Evolutionary conservation across 495 filamentous ascomycete species (phyloP).

Genomic region (Penicillium paxilli): DNA sequence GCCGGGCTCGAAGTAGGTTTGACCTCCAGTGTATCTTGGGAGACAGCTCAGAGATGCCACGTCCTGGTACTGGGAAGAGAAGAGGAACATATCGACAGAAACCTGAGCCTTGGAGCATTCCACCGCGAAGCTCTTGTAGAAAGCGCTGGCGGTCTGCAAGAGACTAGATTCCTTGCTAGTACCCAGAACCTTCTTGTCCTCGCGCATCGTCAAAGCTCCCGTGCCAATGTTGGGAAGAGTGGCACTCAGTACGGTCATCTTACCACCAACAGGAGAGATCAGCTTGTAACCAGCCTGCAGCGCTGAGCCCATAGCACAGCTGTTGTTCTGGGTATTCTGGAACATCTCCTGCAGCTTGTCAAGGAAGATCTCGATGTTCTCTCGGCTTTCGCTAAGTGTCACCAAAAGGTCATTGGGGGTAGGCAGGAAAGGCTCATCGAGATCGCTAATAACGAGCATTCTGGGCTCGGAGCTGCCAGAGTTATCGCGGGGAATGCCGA

Average conservation of each 20-base stretch:
- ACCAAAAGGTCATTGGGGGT: slow-evolving; percentile 92
- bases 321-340: slow-evolving; percentile 82
- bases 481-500: slow-evolving; percentile 84
- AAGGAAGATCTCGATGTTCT: slow-evolving; percentile 88
- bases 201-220: slow-evolving; percentile 88
- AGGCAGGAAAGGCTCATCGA: slow-evolving; percentile 96
- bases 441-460: slow-evolving; percentile 93
- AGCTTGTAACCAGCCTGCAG: slow-evolving; percentile 92
- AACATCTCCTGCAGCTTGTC: slow-evolving; percentile 95
- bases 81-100: slow-evolving; percentile 98
- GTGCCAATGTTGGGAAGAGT: slow-evolving; percentile 88
- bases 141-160: slow-evolving; percentile 87
- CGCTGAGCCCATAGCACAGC: slow-evolving; percentile 90
- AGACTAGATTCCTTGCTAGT: slow-evolving; percentile 87
- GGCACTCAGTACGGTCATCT: slow-evolving; percentile 86
- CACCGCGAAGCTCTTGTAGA: slow-evolving; percentile 99
- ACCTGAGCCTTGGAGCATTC: slow-evolving; percentile 99
- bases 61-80: slow-evolving; percentile 95
- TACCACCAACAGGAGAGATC: slow-evolving; percentile 89
- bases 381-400: slow-evolving; percentile 82
- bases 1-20: slow-evolving; percentile 97
- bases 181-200: slow-evolving; percentile 95
- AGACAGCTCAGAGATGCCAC: slow-evolving; percentile 94
- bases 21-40: slow-evolving; percentile 93
- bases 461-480: slow-evolving; percentile 77